Evolutionary conservation across 805 yeast species (phyloP), one percentile per base, ranked within the genome.

Genomic region (Candida loeiensis): DNA sequence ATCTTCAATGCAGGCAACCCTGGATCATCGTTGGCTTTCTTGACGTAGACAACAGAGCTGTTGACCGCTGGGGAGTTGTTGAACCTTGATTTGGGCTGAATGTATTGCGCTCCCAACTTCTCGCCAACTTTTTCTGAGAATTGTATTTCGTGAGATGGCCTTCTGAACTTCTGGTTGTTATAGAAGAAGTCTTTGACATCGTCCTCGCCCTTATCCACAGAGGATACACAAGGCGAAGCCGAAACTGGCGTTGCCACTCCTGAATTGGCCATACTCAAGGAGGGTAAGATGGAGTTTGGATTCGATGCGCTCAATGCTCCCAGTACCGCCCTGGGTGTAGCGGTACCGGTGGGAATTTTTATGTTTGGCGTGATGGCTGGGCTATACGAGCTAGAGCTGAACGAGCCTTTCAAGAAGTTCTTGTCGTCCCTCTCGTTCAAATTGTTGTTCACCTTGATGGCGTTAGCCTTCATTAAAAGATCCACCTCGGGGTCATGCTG

Each of bases 181-280:
- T 68, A 67, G 51, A 79, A 78, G 50, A 77, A 77, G 32, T 76
- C 80, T 47, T 77, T 78, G 1, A 74, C 76, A 1, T 77, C 79
- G 1, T 73, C 75, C 13, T 22, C 28, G 27, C 32, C 24, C 18
- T 47, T 46, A 16, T 29, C 34, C 20, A 43, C 40, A 18, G 46
- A 43, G 6, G 49, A 31, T 20, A n/a, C 16, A 40, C 41, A 17
- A 18, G 53, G 43, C 13, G 47, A 40, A 8, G 43, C 49, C 15
- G 34, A 43, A 8, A 31, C 44, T 30, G 50, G 56, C 14, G 58
- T 51, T 8, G 42, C 53, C 6, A 47, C 47, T 9, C 45, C 40
- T 7, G 64, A 50, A 34, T 62, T 59, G 14, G 73, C 69, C 13
- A 60, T 65, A 34, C 73, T 61, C 36, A 64, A 56, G 3, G 69